Evolutionary conservation across 2,329 filamentous ascomycete genomes (phyloP), one percentile per base, ranked within the genome.

Genomic region (Penicillium frequentans): DNA sequence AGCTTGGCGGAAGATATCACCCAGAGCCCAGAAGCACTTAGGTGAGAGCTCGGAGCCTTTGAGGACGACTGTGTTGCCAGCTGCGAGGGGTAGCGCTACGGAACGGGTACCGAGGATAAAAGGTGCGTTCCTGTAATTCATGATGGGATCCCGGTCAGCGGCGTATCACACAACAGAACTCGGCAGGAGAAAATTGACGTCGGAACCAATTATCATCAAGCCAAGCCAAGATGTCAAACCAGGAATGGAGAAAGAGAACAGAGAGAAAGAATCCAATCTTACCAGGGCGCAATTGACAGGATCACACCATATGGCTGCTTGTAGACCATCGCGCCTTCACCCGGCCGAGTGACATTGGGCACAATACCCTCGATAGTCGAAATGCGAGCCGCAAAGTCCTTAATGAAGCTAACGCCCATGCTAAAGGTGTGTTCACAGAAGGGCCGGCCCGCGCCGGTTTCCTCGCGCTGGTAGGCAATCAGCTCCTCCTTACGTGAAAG

Each of bases 221-320:
- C 19, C 26, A 16, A 45, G 8, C 29, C 23, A 26, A 33, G 14
- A 11, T 6, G 21, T 5, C 35, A 33, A n/a, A 14, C 11, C 14
- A n/a, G 24, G 14, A 27, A 27, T 47, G 8, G 8, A 19, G 14
- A n/a, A 19, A 48, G 21, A 26, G 9, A 13, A 13, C 21, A 14
- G 24, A 8, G 24, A 37, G 19, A 43, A 19, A 19, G 19, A 29
- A 35, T 11, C 14, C 21, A 49, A 29, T 33, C 75, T 65, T 79
- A 92, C 91, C 91, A 96, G 10, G 91, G 90, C 2, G 89, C 90
- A 72, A 96, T 91, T 3, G 85, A 87, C 29, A 96, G 77, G 16
- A 93, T 81, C 8, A 95, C 90, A 1, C 91, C 91, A 65, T 85
- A 91, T 0, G 91, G 90, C 73, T 93, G 89, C 69, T 86, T 88